Evolutionary conservation across 768 basidiomycete species (phyloP), one percentile per base, ranked within the genome.

Genomic region (Russula griseocarnosa): DNA sequence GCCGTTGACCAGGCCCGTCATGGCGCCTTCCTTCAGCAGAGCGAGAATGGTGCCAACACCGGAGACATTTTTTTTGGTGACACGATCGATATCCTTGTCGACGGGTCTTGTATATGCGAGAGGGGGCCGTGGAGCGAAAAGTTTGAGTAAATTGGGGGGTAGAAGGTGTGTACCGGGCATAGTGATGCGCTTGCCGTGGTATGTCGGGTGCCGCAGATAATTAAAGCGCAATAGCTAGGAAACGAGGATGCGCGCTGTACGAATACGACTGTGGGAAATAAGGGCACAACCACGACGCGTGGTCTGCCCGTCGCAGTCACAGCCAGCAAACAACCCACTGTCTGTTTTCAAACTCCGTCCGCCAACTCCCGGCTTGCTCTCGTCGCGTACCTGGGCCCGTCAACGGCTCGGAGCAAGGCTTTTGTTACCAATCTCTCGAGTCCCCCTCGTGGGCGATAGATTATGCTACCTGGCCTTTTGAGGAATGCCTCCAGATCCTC

Each of bases 61-160:
- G 13, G 71, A 66, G 26, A 97, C 85, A 71, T 82, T 75, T 75
- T 95, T 92, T 57, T 75, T 72, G 38, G 77, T 81, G 63, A 93
- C 81, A 36, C 85, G 84, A 75, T 91, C 84, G 42, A 91, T 86
- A 72, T 97, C 92, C 69, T 78, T 86, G 73, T 90, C 93, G 38
- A 92, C 80, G 0, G 96, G 94, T 10, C 93, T 87, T 34, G 86
- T 71, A 73, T 94, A 98, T 0, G 90, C 89, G 4, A 98, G 82
- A 3, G 88, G 90, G 1, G 96, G 93, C 8, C 97, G 86, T 5
- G 97, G 94, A 0, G 93, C 88, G 74, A 98, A 99, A 69, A 98
- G 88, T 74, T 96, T 94, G 74, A 98, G 86, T 58, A 99, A 84
- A 76, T 98, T 97, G 3, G 94, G 94, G 4, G 96, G 96, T 26